Evolutionary conservation across 1,284 basidiomycete genomes (phyloP), one percentile per base, ranked within the genome.

Genomic region (Heterobasidion occidentale): DNA sequence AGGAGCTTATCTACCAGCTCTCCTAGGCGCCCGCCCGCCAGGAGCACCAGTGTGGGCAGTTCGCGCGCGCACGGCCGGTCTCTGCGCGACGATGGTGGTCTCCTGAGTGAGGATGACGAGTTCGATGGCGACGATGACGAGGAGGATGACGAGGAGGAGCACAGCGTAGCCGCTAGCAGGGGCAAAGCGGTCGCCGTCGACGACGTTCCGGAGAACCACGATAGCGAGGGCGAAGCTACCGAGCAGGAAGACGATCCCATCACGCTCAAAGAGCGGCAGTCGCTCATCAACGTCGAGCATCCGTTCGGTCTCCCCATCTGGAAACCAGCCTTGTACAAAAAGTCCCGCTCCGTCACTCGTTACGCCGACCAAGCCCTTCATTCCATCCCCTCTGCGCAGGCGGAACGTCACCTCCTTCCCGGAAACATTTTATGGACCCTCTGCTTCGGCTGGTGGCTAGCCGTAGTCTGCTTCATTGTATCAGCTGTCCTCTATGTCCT

Each of bases 321-420:
- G 97, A 99, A 99, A 72, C 97, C 97, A 12, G 97, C 97, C 0
- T 73, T 99, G 54, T 99, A 99, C 84, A 96, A 97, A 74, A 99
- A 99, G 71, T 92, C 91, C 34, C 88, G 97, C 51, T 94, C 95
- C 1, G 92, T 99, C 62, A 98, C 96, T 47, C 90, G 95, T 56
- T 88, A 94, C 70, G 97, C 97, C 46, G 97, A 99, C 71, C 86
- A 89, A 56, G 97, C 92, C 0, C 81, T 99, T 2, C 97, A 99
- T 69, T 85, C 89, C 15, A 81, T 91, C 45, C 97, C 97, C 1
- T 95, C 93, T 17, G 90, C 94, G 1, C 89, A 93, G 58, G 92
- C 91, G 1, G 93, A 95, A 65, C 83, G 92, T 19, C 94, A 97
- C 70, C 77, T 97, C 7, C 79, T 93, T 5, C 91, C 91, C 0